Evolutionary conservation across 805 yeast species (phyloP).

Genomic region (Candida lessepsii): DNA sequence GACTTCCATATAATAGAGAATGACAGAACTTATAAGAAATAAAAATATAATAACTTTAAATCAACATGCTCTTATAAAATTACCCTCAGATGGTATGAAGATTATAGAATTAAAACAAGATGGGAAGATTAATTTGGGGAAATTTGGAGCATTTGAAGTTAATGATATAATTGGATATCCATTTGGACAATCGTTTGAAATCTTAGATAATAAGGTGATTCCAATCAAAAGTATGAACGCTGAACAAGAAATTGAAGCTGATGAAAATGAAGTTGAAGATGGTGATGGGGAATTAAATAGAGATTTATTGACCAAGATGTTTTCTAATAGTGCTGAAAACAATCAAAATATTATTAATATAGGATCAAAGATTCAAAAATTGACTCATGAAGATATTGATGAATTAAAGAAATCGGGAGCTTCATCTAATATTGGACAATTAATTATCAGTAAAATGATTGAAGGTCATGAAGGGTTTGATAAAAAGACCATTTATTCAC

Average conservation of each 20-base stretch:
- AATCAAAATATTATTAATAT: conserved; percentile 66
- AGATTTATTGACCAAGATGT: conserved; percentile 36
- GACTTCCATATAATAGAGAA: too few relatives aligned
- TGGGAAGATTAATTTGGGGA: conserved; percentile 72
- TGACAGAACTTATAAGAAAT: conserved; percentile 1
- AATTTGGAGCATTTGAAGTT: conserved; percentile 83
- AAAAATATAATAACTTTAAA: conserved; percentile 25
- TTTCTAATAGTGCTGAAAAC: conserved; percentile 51
- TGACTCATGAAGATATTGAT: conserved; percentile 81
- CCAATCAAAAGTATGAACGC: conserved; percentile 46
- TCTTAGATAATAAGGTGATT: conserved; percentile 49
- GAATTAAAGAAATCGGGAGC: conserved; percentile 69
- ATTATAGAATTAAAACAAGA: conserved; percentile 64
- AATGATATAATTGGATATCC: conserved; percentile 76
- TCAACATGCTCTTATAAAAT: conserved; percentile 61
- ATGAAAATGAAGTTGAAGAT: conserved; percentile 29
- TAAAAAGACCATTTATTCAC: conserved; percentile 84
- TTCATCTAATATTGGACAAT: conserved; percentile 63
- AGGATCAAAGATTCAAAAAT: conserved; percentile 69
- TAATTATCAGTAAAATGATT: conserved; percentile 77
- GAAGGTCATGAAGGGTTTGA: conserved; percentile 84
- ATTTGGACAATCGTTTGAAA: conserved; percentile 88
- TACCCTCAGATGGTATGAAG: conserved; percentile 81
- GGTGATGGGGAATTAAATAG: conserved; percentile 39
- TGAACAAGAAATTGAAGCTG: conserved; percentile 30